A percentile compares a stretch with the other conserved stretches of the same genome.
Conservation (phyloP, 2,329 filamentous ascomycete genomes). For the Cadophora sp. region DNA sequence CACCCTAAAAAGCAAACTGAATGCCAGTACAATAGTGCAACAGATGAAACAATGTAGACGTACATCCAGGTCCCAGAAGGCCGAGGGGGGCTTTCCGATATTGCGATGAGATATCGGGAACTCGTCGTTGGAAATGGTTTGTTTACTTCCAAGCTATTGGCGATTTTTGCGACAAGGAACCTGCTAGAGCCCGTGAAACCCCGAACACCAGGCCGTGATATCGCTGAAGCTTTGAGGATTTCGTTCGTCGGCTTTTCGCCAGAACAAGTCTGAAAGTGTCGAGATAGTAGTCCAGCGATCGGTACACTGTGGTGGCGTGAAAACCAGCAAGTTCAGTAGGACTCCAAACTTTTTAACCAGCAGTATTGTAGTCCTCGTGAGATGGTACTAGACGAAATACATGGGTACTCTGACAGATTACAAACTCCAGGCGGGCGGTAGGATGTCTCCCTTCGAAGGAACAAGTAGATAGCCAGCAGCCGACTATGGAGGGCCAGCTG, state of each 20-base stretch:
- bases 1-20: too few species aligned
- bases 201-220: too few species aligned
- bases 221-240: too few species aligned
- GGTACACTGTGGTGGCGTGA: too few species aligned
- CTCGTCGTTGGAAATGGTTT: neutral
- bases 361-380: neutral
- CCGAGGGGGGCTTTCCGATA: neutral
- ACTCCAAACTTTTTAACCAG: too few species aligned
- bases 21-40: too few species aligned
- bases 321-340: too few species aligned
- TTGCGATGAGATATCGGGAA: neutral
- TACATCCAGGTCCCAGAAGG: neutral
- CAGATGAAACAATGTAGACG: too few species aligned
- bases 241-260: neutral
- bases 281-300: too few species aligned
- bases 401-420: neutral
- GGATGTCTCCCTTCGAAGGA: neutral
- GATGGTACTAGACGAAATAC: neutral
- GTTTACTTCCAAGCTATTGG: neutral
- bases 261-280: neutral
- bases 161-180: neutral
- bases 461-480: neutral
- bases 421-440: too few species aligned
- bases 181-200: neutral
- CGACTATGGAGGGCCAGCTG: neutral